Evolutionary conservation across 1,284 basidiomycete genomes (phyloP), one percentile per base, ranked within the genome.

Genomic region (Volvariella volvacea): DNA sequence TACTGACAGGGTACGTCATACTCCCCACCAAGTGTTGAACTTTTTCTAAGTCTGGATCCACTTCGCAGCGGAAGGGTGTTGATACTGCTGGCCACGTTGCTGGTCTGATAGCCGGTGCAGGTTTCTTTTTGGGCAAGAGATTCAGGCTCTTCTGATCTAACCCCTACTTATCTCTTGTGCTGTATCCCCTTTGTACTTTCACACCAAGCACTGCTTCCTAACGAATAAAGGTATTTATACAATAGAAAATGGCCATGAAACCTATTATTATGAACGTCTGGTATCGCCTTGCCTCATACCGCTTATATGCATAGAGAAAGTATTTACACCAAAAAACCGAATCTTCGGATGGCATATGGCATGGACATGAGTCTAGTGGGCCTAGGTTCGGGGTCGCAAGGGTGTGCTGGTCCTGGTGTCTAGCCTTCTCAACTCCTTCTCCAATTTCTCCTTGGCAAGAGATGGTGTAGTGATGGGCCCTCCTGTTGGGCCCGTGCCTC

Each of bases 31-130:
- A n/a, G n/a, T n/a, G n/a, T n/a, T n/a, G n/a, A n/a, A 31, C 31
- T 36, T 6, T 12, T 20, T 28, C 17, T 38, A 16, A 9, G 16
- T 38, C 16, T 32, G 28, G 14, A 22, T 14, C 30, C 4, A 17
- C 32, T 10, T 30, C 12, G 21, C n/a, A 80, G 68, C 65, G 50
- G 57, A 64, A 47, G 51, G 62, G 36, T 68, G 62, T 75, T 0
- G 88, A 92, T 60, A 82, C 80, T 1, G 79, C 83, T 1, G 90
- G 84, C 2, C 91, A 94, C 60, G 68, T 92, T 4, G 89, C 83
- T 0, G 92, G 91, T 2, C 65, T 91, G 14, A 50, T 88, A 1
- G 73, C 80, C 38, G 91, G 91, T 14, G 62, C 83, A 21, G 74
- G 62, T 3, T 88, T 81, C 52, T 89, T 64, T 54, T 30, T 77